Percentiles rank a stretch among this genome's conserved stretches.
These are phyloP conservation scores for Rubia peregrina DNA, from an alignment of 305 asterid genomes.

Conservation along the genomic window DNA sequence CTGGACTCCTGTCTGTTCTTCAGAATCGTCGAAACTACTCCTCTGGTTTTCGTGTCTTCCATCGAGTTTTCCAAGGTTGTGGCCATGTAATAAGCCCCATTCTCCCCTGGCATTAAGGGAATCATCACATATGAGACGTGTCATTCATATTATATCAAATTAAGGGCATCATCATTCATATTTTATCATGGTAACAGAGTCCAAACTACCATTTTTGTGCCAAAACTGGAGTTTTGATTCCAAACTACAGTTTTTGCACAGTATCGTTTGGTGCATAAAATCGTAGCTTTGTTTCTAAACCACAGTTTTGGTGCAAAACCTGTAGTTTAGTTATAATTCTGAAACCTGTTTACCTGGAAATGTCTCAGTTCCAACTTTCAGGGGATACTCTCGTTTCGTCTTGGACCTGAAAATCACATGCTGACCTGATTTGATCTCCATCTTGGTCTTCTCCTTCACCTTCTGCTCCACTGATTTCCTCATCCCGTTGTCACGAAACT, in stretches of 20 bases:
- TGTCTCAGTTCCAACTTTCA: conserved; percentile 30
- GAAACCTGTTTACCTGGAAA: background rate
- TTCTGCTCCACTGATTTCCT: conserved; percentile 33
- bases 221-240: no score
- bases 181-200: no score
- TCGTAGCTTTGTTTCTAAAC: no score
- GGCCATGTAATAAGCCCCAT: conserved; percentile 26
- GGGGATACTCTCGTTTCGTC: conserved; percentile 39
- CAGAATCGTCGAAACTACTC: conserved; percentile 23
- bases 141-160: no score
- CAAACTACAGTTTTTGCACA: no score
- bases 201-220: no score
- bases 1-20: conserved; percentile 33
- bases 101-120: conserved; percentile 14
- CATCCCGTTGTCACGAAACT: conserved; percentile 33
- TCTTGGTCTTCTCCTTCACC: conserved; percentile 31
- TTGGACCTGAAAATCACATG: conserved; percentile 14
- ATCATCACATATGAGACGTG: no score
- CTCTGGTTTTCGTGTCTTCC: conserved; percentile 32
- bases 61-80: conserved; percentile 36
- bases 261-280: no score
- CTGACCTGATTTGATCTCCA: conserved; percentile 21
- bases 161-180: no score
- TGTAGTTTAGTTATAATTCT: no score
- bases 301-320: no score